Evolutionary conservation across 805 yeast genomes (phyloP), one percentile per base, ranked within the genome.

Genomic region (Ogataea kodamae): DNA sequence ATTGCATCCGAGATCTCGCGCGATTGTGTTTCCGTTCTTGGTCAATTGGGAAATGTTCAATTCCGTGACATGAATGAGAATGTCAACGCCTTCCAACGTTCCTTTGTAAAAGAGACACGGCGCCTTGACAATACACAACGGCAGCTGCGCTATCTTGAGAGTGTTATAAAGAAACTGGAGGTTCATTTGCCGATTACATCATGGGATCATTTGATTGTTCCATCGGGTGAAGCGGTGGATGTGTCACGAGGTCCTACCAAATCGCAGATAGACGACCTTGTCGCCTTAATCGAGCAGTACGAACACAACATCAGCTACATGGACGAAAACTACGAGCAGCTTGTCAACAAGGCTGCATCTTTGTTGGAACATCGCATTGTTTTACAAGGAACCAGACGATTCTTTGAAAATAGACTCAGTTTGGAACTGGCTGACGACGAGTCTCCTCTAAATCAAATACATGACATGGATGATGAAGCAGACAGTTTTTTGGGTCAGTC

Each of bases 1-100:
- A 77, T 92, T 40, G 90, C 97, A 6, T 78, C 85, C 17, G 99
- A 92, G 62, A 80, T 84, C 26, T 76, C 95, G 6, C 70, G 97
- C 43, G 95, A 88, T 40, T 76, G 87, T 22, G 81, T 88, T n/a
- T 75, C 86, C 38, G 76, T 85, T 17, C 66, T 92, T 22, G 99
- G 98, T 4, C 87, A 85, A 46, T 67, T 86, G 55, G 94, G 95
- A 16, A 65, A 77, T 40, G 74, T 92, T 17, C 96, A 94, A 54
- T 87, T 92, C 59, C 69, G 95, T 32, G 98, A 92, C 60, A 68
- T 86, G 65, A 92, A 92, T 61, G 64, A 78, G 34, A 76, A 78
- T 43, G 83, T 86, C 27, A 80, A 78, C 48, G 74, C 85, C 19
- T 92, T 92, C 64, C 97, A 90, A 64, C 74, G 98, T 43, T 70